These are phyloP conservation scores for Magnusiomyces magnusii DNA, from an alignment of 1,139 yeast species.

Conservation along the genomic window DNA sequence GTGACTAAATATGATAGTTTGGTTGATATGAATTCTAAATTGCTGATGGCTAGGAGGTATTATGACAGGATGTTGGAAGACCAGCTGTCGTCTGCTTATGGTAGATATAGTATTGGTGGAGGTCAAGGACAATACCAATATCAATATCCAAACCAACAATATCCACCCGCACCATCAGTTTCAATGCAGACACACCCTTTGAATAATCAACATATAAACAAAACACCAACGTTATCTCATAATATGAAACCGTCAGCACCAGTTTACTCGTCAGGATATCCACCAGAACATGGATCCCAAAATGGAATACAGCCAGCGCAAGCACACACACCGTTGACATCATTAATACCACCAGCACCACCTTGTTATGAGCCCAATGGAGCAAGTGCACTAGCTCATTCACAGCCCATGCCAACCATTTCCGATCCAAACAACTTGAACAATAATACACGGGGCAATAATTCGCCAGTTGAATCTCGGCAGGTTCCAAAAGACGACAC, in stretches of 20 bases:
- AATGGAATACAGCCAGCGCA: no score
- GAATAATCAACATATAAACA: constrained; percentile 23
- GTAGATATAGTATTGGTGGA: constrained; percentile 20
- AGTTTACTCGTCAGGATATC: constrained; percentile 28
- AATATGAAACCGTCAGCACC: constrained; percentile 35
- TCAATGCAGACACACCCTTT: constrained; percentile 27
- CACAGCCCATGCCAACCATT: no score
- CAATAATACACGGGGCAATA: no score
- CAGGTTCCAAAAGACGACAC: neutral
- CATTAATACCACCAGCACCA: constrained; percentile 35
- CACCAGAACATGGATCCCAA: neutral
- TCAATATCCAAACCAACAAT: constrained; percentile 11
- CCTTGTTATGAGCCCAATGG: neutral
- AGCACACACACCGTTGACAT: no score
- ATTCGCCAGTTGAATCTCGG: no score
- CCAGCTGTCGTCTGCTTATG: constrained; percentile 47
- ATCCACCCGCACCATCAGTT: constrained; percentile 19
- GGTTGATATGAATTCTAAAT: constrained; percentile 73
- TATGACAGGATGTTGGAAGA: constrained; percentile 76
- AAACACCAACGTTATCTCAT: constrained; percentile 26
- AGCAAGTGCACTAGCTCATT: neutral
- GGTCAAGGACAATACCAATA: constrained; percentile 10
- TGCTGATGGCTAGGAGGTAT: constrained; percentile 66
- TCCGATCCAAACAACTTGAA: no score
- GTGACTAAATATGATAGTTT: constrained; percentile 61